Base-by-base conservation (phyloP, 768 basidiomycete species). In the Leccinum obscurum region DNA sequence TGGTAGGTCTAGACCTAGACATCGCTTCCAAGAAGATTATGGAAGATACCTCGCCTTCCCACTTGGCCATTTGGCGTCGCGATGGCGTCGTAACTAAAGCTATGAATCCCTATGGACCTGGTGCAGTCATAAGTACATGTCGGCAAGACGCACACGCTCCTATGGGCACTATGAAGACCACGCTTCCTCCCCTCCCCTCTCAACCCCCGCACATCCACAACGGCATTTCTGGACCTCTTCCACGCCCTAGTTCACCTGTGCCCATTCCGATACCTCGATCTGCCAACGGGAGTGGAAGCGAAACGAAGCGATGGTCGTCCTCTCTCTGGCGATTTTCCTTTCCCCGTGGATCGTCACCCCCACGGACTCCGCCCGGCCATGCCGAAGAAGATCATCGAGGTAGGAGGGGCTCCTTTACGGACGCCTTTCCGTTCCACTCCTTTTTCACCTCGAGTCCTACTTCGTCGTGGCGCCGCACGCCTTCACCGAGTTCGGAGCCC, bases 371-470 rank as follows among this genome's bases (percentile, higher is more conserved):
- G 22, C 68, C 66, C 3, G 41, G 57, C 50, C 59, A 59, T 37
- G 35, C 44, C 14, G 72, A 71, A 24, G 72, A 68, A 37, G 69
- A 63, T n/a, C 63, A 61, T 14, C 67, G 72, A 52, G 69, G 66
- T 39, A 61, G 72, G 28, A 58, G 70, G 59, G 74, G 72, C 26
- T 74, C 72, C 24, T 58, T 74, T 28, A 74, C 72, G 17, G 72
- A 73, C 74, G 81, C 77, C 75, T 83, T 82, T 73, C 81, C 77
- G 68, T 82, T 75, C 62, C 81, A 73, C 50, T 71, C 74, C 14
- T 71, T 75, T 60, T 74, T 74, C 46, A 66, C 66, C 10, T 64
- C 72, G 1, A 76, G 69, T 57, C 67, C 72, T 20, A 69, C 74
- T 7, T 75, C 65, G 26, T 62, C 72, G 37, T 74, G 74, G 68